Base-by-base conservation (phyloP, 164 flowering plant genomes). In the Houttuynia cordata region DNA sequence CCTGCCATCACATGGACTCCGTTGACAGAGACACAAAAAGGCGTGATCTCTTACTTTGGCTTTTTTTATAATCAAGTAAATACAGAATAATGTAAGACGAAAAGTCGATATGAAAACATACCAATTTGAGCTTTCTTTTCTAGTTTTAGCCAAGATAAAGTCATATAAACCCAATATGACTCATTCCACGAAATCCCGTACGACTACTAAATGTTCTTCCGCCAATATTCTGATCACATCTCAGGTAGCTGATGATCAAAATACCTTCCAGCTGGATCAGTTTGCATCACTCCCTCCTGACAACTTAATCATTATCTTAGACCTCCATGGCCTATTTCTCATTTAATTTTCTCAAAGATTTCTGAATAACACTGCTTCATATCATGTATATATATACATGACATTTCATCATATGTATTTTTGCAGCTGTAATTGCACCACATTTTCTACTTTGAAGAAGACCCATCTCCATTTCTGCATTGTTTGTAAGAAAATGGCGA, bases 401-500 rank as follows among this genome's bases (percentile, higher is more conserved):
- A 19, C 49, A 50, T 34, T 39, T 54, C 53, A 18, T 17, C 42
- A 18, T n/a, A n/a, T n/a, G n/a, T n/a, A n/a, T 30, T 30, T 42
- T 30, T 25, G 52, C 39, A 55, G 50, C 39, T 55, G 37, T 9
- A 42, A 19, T 13, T 62, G 57, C 57, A 51, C 56, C 63, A 25
- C 19, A 45, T 3, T 41, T 8, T 41, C 21, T 18, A 54, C 15
- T 15, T 53, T 21, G 0, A 45, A 45, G 49, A 12, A 4, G 49
- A 45, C 49, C 49, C 49, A 45, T 45, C 49, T 45, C 17, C 49
- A 14, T 45, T 8, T 45, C 17, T 45, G 7, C 49, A 45, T 2
- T 3, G 49, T 45, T 45, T 12, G 49, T n/a, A 45, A 17, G 24
- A 1, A 54, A 24, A 54, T 54, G 57, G 57, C 57, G 7, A 76